Base-by-base conservation (phyloP, 257 asterid genomes). In the Cordia subcordata region DNA sequence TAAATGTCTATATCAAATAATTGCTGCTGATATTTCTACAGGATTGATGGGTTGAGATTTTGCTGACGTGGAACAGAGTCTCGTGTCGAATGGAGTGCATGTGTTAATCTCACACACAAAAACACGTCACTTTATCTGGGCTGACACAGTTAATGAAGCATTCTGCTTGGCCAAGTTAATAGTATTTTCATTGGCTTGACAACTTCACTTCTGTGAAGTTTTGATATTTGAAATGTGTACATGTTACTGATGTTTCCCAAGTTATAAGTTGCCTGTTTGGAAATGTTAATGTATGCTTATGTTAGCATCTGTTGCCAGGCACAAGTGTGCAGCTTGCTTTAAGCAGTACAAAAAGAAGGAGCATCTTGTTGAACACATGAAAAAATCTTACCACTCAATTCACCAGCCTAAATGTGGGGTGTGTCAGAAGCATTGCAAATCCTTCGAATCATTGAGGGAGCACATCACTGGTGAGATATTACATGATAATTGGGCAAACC, bases 321-420 rank as follows among this genome's bases (percentile, higher is more conserved):
- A 82, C 50, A 79, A 55, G 58, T 82, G 89, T 46, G 72, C 74
- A 49, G 86, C 86, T 55, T 79, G 86, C 75, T 82, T 69, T 75
- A 82, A 77, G 69, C 81, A 77, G 68, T 82, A 79, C 68, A 82
- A 82, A 77, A 69, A 76, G 73, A 81, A 65, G 77, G 78, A 77
- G 47, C 86, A 82, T 75, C 89, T 79, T 40, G 49, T 79, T 47
- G 80, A 75, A 27, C 84, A 75, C 64, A 79, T 82, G 78, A 68
- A 67, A 59, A 42, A 47, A 22, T 71, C 81, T 19, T 62, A 64
- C 65, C 88, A 82, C 63, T 82, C 85, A 1, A 61, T 70, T 62
- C 86, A 82, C 70, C 80, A 74, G 53, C 86, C 89, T 33, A 77
- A 74, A 47, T 82, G 86, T 53, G 84, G 72, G n/a, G 70, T 68